Evolutionary conservation across 352 stramenopile species (phyloP).

Genomic region (Phytophthora pistaciae): DNA sequence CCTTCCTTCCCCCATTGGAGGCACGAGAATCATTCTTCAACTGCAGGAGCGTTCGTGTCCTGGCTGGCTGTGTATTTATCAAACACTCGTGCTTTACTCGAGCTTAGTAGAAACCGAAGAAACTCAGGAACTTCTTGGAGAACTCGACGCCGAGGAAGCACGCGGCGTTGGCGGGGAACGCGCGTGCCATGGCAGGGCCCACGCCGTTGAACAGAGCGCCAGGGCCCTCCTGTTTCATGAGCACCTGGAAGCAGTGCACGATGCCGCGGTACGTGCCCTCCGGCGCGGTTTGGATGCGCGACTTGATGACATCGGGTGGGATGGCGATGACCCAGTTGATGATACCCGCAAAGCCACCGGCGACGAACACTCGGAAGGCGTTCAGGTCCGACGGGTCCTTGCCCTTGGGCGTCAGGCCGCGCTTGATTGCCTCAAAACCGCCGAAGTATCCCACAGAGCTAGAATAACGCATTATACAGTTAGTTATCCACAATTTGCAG

Average conservation of each 20-base stretch:
- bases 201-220: slow-evolving; percentile 95
- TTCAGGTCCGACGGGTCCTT: slow-evolving; percentile 89
- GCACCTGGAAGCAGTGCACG: slow-evolving; percentile 91
- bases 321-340: slow-evolving; percentile 97
- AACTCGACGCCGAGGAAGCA: slow-evolving; percentile 95
- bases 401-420: slow-evolving; percentile 79
- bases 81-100: slow-evolving; percentile 12
- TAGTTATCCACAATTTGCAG: slow-evolving; percentile 33
- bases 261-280: slow-evolving; percentile 96
- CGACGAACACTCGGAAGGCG: slow-evolving; percentile 91
- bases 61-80: slow-evolving; percentile 25
- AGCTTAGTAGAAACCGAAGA: slow-evolving; percentile 80
- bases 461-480: slow-evolving; percentile 7
- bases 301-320: slow-evolving; percentile 97
- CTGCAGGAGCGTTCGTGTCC: slow-evolving; percentile 9
- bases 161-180: slow-evolving; percentile 96
- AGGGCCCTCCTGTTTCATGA: slow-evolving; percentile 96
- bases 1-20: not conserved
- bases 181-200: slow-evolving; percentile 93
- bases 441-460: slow-evolving; percentile 96
- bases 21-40: not conserved
- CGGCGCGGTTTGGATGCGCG: slow-evolving; percentile 95
- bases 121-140: slow-evolving; percentile 85
- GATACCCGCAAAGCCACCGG: slow-evolving; percentile 94
- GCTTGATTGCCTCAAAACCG: slow-evolving; percentile 94